Percentiles rank a stretch among this genome's conserved stretches.
Conservation (phyloP, 108 stramenopile genomes). For the Pinguiococcus pyrenoidosus region DNA sequence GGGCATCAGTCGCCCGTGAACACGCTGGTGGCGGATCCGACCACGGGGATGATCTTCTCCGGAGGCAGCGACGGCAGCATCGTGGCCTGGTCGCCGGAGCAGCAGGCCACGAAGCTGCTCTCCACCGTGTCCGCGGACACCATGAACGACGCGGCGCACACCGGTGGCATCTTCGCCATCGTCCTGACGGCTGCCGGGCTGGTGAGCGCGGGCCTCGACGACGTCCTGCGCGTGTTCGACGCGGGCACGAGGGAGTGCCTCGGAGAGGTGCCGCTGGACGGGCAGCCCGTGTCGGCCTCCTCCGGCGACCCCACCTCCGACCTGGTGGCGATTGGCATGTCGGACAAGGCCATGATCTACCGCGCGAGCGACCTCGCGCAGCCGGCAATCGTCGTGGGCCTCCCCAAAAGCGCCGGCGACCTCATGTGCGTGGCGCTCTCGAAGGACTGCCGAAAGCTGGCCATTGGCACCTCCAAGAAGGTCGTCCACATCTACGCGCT, state of each 20-base stretch:
- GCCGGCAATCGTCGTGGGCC: conserved; percentile 6
- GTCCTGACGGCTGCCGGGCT: conserved; percentile 35
- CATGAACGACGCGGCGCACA: conserved; percentile 44
- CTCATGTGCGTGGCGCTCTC: neutral
- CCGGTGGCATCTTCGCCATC: conserved; percentile 45
- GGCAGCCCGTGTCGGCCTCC: conserved; percentile 67
- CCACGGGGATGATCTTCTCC: conserved; percentile 52
- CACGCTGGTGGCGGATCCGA: conserved; percentile 55
- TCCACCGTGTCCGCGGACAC: conserved; percentile 3
- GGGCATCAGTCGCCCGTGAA: conserved; percentile 69
- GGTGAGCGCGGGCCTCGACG: conserved; percentile 79
- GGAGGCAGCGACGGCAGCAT: conserved; percentile 78
- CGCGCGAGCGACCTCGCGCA: conserved; percentile 17
- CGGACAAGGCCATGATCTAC: too few relatives aligned
- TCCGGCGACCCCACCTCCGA: conserved; percentile 29
- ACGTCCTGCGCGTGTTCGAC: conserved; percentile 33
- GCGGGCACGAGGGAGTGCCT: conserved; percentile 11
- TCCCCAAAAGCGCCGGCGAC: conserved; percentile 5
- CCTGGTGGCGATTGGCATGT: conserved; percentile 54
- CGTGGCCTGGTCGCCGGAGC: conserved; percentile 48
- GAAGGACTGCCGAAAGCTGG: conserved; percentile 57
- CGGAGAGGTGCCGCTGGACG: conserved; percentile 41
- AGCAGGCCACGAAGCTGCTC: conserved; percentile 21
- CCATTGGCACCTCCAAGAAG: conserved; percentile 56
- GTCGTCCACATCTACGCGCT: conserved; percentile 66